These are phyloP conservation scores for Plantago major DNA, from an alignment of 257 asterid genomes.

Conservation along the genomic window DNA sequence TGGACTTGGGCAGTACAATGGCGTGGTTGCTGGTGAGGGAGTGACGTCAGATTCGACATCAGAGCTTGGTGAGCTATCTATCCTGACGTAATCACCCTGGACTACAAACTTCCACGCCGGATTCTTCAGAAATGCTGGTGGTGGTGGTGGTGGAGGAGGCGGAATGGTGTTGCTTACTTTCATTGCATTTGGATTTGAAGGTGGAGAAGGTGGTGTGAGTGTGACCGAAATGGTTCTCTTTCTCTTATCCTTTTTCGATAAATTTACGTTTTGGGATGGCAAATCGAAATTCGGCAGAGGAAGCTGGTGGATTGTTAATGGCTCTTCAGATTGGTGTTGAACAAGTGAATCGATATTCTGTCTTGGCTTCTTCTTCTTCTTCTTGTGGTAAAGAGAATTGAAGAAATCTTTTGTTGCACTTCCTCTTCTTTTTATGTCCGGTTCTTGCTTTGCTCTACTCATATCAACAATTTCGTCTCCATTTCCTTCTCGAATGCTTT, in stretches of 20 bases:
- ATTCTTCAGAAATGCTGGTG: conserved; percentile 52
- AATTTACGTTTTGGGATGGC: conserved; percentile 49
- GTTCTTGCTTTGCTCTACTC: not conserved
- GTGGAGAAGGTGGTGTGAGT: conserved; percentile 20
- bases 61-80: conserved; percentile 66
- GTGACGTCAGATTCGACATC: conserved; percentile 58
- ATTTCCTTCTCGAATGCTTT: too few species aligned
- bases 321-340: conserved; percentile 43
- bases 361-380: conserved; percentile 71
- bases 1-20: conserved; percentile 76
- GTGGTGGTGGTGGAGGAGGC: conserved; percentile 83
- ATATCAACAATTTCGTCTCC: too few species aligned
- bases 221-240: conserved; percentile 46
- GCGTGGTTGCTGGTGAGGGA: conserved; percentile 55
- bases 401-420: conserved; percentile 69
- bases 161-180: conserved; percentile 27
- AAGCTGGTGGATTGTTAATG: conserved; percentile 36
- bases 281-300: conserved; percentile 26
- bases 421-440: conserved; percentile 41
- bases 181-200: conserved; percentile 8
- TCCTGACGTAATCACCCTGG: conserved; percentile 76
- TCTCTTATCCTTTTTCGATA: conserved; percentile 55
- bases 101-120: conserved; percentile 78
- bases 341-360: conserved; percentile 53
- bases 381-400: conserved; percentile 67